Conservation (phyloP, 1,284 basidiomycete species). For the Volvariella volvacea region DNA sequence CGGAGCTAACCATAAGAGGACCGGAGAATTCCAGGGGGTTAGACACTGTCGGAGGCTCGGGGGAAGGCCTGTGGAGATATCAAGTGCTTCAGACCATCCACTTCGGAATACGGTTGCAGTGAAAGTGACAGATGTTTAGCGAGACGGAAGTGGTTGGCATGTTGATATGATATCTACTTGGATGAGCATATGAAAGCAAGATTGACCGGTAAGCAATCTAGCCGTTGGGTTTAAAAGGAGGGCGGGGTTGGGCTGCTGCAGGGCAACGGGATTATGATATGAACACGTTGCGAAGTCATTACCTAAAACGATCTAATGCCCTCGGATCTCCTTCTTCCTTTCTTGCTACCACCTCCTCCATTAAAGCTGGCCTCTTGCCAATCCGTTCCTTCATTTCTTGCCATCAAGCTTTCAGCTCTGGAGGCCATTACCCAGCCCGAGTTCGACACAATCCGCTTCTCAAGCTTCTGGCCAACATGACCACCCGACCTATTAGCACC, state of each 20-base stretch:
- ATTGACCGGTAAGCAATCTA: neutral
- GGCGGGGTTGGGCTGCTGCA: neutral
- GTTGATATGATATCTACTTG: neutral
- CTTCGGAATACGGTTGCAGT: neutral
- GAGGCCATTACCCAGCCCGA: neutral
- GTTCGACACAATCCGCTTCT: neutral
- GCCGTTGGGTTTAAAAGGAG: neutral
- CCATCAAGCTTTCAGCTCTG: slow-evolving; percentile 1
- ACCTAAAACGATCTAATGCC: neutral
- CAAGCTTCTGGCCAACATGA: slow-evolving; percentile 22
- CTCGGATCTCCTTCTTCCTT: neutral
- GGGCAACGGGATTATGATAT: neutral
- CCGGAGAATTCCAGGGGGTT: too few relatives aligned
- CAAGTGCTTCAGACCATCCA: neutral
- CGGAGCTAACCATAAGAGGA: too few relatives aligned
- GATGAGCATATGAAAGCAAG: neutral
- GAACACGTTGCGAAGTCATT: neutral
- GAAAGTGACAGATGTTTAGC: neutral
- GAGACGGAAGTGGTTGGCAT: neutral
- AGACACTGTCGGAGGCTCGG: too few relatives aligned
- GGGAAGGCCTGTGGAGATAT: neutral
- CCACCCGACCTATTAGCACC: slow-evolving; percentile 13
- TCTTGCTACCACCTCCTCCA: neutral
- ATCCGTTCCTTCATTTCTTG: neutral
- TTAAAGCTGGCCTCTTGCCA: neutral